Evolutionary conservation across 2,329 filamentous ascomycete species (phyloP).

Genomic region (Botrytis deweyae): DNA sequence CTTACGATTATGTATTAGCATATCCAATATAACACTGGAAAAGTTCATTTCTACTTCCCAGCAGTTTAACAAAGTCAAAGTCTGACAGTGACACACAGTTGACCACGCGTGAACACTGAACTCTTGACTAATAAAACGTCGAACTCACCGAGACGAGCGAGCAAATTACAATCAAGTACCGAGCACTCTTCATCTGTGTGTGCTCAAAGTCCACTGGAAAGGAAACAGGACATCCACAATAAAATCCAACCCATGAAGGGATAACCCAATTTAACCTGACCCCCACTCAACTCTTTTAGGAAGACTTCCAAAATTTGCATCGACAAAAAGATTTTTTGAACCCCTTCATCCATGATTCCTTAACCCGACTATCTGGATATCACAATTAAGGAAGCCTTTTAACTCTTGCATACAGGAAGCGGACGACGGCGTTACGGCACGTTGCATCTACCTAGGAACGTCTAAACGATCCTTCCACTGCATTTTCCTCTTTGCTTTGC

Average conservation of each 20-base stretch:
- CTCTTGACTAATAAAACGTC: neutral
- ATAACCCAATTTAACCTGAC: constrained; percentile 2
- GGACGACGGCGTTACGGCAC: constrained; percentile 13
- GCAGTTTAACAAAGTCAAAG: neutral
- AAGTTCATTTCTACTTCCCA: neutral
- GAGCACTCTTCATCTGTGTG: neutral
- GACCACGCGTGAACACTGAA: constrained; percentile 11
- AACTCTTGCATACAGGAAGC: constrained; percentile 14
- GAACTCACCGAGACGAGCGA: constrained; percentile 1
- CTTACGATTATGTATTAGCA: neutral
- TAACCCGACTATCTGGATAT: constrained; percentile 22
- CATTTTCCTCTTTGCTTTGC: constrained; percentile 7
- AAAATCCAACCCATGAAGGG: neutral
- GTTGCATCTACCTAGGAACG: constrained; percentile 2
- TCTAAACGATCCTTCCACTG: constrained; percentile 12
- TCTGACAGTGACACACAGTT: constrained; percentile 15
- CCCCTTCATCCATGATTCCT: constrained; percentile 3
- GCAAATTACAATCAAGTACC: constrained; percentile 7
- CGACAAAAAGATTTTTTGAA: neutral
- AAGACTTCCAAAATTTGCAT: neutral
- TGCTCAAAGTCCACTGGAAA: neutral
- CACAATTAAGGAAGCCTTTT: constrained; percentile 1
- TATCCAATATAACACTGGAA: neutral
- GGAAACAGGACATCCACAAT: neutral
- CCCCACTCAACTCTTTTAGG: constrained; percentile 8